Evolutionary conservation across 2,329 filamentous ascomycete genomes (phyloP).

Genomic region (Aspergillus sclerotialis): DNA sequence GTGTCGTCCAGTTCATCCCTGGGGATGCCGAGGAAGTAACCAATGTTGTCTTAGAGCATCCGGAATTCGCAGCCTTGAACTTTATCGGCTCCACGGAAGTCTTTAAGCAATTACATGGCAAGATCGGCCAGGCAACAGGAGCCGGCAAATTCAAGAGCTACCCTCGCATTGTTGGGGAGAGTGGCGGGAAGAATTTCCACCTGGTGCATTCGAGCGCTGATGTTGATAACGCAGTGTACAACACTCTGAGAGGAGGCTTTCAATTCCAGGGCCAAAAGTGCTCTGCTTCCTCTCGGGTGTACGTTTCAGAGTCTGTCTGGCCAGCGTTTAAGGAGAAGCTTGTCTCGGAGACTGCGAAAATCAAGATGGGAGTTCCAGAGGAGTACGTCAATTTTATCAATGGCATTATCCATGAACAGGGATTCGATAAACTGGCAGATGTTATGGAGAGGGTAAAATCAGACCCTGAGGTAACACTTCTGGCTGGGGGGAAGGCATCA

Average conservation of each 20-base stretch:
- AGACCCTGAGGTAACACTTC: conserved; percentile 63
- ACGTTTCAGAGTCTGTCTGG: conserved; percentile 70
- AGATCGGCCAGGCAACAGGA: conserved; percentile 74
- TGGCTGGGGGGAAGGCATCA: conserved; percentile 72
- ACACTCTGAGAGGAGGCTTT: conserved; percentile 80
- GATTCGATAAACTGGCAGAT: conserved; percentile 71
- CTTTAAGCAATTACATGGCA: conserved; percentile 80
- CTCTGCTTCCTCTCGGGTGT: conserved; percentile 73
- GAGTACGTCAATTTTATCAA: conserved; percentile 75
- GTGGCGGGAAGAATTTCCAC: conserved; percentile 91
- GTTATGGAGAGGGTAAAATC: conserved; percentile 75
- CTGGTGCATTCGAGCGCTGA: conserved; percentile 72
- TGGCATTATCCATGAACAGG: conserved; percentile 74
- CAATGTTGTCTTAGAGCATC: conserved; percentile 66
- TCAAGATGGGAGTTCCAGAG: conserved; percentile 65
- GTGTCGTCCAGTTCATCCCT: conserved; percentile 90
- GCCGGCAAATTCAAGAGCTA: conserved; percentile 78
- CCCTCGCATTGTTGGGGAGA: conserved; percentile 83
- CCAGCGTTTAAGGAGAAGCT: conserved; percentile 63
- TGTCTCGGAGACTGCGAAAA: conserved; percentile 58
- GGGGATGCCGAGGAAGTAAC: conserved; percentile 83
- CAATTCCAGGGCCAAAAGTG: conserved; percentile 92
- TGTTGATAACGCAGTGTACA: conserved; percentile 67
- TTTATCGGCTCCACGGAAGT: conserved; percentile 91
- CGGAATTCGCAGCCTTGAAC: conserved; percentile 81